A percentile compares a stretch with the other conserved stretches of the same genome.
phyloP scores from a whole-genome alignment of 768 basidiomycete species.

The Artomyces pyxidatus region DNA sequence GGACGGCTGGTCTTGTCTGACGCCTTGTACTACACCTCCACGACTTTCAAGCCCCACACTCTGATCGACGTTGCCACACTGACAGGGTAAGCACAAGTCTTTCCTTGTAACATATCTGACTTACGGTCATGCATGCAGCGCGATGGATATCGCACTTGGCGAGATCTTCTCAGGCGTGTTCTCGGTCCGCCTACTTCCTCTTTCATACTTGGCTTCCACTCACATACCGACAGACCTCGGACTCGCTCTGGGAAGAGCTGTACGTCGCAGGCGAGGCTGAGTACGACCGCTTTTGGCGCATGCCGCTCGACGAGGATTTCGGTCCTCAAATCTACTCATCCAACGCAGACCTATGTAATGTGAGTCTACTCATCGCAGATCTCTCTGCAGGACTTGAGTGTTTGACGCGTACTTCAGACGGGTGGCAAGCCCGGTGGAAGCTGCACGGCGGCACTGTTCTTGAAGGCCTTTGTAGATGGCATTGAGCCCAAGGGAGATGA shows the following conservation, averaged over 20 bases:
- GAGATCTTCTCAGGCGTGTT: constrained; percentile 75
- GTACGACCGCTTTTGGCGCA: constrained; percentile 82
- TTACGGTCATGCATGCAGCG: constrained; percentile 32
- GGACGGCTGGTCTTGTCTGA: constrained; percentile 63
- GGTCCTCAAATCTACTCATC: constrained; percentile 67
- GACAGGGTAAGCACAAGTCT: constrained; percentile 48
- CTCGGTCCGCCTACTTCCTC: constrained; percentile 37
- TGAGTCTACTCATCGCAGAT: constrained; percentile 20
- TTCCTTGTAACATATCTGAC: not conserved
- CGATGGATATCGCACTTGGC: constrained; percentile 66
- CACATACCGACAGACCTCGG: constrained; percentile 44
- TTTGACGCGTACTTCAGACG: constrained; percentile 30
- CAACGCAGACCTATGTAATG: constrained; percentile 80
- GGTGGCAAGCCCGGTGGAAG: constrained; percentile 69
- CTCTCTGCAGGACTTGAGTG: not conserved
- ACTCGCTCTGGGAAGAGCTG: constrained; percentile 65
- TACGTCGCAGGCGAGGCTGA: constrained; percentile 63
- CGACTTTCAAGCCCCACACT: constrained; percentile 71
- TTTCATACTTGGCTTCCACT: not conserved
- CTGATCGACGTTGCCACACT: constrained; percentile 85
- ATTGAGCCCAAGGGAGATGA: constrained; percentile 54
- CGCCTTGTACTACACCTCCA: constrained; percentile 76
- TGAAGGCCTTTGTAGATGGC: constrained; percentile 75
- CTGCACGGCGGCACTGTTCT: constrained; percentile 80
- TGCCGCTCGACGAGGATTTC: constrained; percentile 82